Evolutionary conservation across 306 rosid species (phyloP).

Genomic region (Urtica urens): DNA sequence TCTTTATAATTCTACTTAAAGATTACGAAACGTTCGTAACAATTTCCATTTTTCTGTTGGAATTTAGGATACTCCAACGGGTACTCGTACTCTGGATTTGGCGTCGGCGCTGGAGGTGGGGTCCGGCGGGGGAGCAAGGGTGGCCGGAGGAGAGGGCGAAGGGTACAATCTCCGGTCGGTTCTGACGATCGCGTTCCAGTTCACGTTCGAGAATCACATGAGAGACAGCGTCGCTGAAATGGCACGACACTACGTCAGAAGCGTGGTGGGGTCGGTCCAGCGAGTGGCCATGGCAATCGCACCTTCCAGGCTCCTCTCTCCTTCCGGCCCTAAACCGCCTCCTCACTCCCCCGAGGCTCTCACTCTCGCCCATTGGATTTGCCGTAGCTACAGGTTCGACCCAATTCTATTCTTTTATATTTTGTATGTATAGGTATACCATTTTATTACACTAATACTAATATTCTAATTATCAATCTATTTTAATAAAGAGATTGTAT

Average conservation of each 20-base stretch:
- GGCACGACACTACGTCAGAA: constrained; percentile 97
- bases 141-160: constrained; percentile 42
- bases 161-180: constrained; percentile 75
- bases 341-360: constrained; percentile 93
- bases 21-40: too few species aligned
- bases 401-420: too few species aligned
- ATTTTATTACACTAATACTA: too few species aligned
- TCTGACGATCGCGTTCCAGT: constrained; percentile 89
- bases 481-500: neutral
- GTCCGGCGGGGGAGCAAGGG: constrained; percentile 39
- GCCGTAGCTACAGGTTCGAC: constrained; percentile 66
- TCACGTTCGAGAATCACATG: constrained; percentile 72
- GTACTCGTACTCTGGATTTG: constrained; percentile 71
- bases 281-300: constrained; percentile 98
- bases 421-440: too few species aligned
- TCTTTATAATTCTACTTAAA: too few species aligned
- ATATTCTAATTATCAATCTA: too few species aligned
- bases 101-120: constrained; percentile 92
- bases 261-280: constrained; percentile 90
- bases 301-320: constrained; percentile 59
- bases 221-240: constrained; percentile 90
- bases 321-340: constrained; percentile 55
- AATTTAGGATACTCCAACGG: constrained; percentile 57
- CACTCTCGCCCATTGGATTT: constrained; percentile 75
- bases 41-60: neutral